These are phyloP conservation scores for Zoysia pacifica DNA, from an alignment of 176 grass and related monocot species.

Conservation along the genomic window DNA sequence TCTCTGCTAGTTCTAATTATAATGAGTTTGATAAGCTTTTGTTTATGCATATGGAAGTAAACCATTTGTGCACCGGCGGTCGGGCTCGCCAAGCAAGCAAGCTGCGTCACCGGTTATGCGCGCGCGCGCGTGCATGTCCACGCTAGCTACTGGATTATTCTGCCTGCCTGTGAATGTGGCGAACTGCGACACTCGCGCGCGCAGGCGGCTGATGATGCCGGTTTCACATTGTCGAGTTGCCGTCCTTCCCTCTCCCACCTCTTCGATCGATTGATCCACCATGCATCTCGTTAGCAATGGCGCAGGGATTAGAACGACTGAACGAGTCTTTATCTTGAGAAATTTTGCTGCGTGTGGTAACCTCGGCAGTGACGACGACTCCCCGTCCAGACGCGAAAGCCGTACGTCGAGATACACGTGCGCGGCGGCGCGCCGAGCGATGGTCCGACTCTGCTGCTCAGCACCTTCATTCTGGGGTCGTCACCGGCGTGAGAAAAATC, in stretches of 20 bases:
- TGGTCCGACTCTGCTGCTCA: not conserved
- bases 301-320: too few relatives aligned
- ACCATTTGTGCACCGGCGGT: not conserved
- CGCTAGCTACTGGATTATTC: not conserved
- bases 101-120: not conserved
- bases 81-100: not conserved
- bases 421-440: not conserved
- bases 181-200: not conserved
- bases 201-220: not conserved
- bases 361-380: not conserved
- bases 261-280: not conserved
- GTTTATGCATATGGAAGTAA: not conserved
- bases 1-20: not conserved
- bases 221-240: conserved; percentile 27
- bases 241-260: not conserved
- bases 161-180: conserved; percentile 12
- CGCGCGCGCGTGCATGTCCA: conserved; percentile 24
- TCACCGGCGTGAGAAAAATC: conserved; percentile 8
- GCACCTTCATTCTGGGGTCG: not conserved
- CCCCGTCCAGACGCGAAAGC: not conserved
- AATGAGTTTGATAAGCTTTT: not conserved
- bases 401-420: not conserved
- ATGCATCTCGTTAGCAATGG: not conserved
- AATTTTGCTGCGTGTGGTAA: not conserved
- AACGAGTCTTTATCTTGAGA: too few relatives aligned